Evolutionary conservation across 1,284 basidiomycete species (phyloP).

Genomic region (Butyriboletus appendiculatus): DNA sequence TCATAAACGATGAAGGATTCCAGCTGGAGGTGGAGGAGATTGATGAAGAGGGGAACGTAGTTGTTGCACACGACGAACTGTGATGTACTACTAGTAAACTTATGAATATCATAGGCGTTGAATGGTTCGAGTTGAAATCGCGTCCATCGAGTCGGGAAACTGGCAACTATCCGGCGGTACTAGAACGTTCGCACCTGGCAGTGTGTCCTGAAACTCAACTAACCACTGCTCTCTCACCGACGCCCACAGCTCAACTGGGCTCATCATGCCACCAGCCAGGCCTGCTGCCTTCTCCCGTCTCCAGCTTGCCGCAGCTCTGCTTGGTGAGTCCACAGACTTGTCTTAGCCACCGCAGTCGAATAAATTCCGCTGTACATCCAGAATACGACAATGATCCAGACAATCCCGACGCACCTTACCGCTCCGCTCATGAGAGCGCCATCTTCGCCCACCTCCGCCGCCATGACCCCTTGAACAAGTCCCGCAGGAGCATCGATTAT

Average conservation of each 20-base stretch:
- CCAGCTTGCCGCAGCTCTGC: slow-evolving; percentile 75
- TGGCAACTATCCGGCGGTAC: too few relatives aligned
- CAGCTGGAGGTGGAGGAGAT: slow-evolving; percentile 74
- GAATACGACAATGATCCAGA: slow-evolving; percentile 83
- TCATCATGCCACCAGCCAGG: slow-evolving; percentile 30
- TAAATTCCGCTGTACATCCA: slow-evolving; percentile 29
- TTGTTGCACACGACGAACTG: slow-evolving; percentile 49
- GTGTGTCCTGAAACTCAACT: background rate
- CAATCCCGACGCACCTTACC: slow-evolving; percentile 56
- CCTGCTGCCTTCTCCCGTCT: slow-evolving; percentile 72
- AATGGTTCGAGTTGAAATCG: slow-evolving; percentile 18
- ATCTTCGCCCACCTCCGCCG: slow-evolving; percentile 75
- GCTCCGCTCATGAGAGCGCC: slow-evolving; percentile 77
- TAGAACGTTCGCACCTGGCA: background rate
- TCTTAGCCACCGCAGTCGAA: background rate
- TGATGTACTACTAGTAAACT: slow-evolving; percentile 24
- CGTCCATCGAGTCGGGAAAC: background rate
- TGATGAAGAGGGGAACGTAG: slow-evolving; percentile 57
- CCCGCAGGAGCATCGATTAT: slow-evolving; percentile 60
- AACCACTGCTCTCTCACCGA: background rate
- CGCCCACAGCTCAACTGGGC: background rate
- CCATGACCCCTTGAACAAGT: slow-evolving; percentile 28
- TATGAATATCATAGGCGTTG: background rate
- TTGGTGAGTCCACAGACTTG: slow-evolving; percentile 50
- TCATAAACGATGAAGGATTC: slow-evolving; percentile 56